These are phyloP conservation scores for Pestalotiopsis sp. DNA, from an alignment of 2,329 filamentous ascomycete genomes.

Conservation along the genomic window DNA sequence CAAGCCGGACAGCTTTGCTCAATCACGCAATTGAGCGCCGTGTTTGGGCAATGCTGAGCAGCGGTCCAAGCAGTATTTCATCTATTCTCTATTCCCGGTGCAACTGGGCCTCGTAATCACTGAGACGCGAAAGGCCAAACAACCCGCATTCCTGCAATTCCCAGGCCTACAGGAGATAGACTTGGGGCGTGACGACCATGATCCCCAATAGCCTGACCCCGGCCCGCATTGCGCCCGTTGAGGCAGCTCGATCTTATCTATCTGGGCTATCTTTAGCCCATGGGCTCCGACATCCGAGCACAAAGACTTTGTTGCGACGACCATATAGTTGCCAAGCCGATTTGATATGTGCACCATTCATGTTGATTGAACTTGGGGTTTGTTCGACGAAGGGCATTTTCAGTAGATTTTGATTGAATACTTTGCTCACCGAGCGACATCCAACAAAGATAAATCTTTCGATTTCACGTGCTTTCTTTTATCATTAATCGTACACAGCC, in stretches of 20 bases:
- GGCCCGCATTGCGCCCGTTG: neutral
- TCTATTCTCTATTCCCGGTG: neutral
- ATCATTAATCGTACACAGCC: neutral
- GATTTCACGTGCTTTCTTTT: neutral
- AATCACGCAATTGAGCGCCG: slow-evolving; percentile 12
- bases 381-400: neutral
- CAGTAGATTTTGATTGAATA: neutral
- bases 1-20: slow-evolving; percentile 8
- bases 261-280: slow-evolving; percentile 6
- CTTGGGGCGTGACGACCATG: neutral
- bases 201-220: neutral
- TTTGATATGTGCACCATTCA: neutral
- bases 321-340: neutral
- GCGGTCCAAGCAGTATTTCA: slow-evolving; percentile 6
- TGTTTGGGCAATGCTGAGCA: slow-evolving; percentile 1
- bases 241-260: slow-evolving; percentile 8
- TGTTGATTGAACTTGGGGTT: neutral
- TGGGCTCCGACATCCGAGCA: neutral
- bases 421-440: neutral
- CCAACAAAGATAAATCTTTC: neutral
- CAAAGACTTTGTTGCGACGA: neutral
- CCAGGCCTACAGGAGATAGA: neutral
- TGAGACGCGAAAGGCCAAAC: neutral
- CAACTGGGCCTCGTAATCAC: slow-evolving; percentile 4
- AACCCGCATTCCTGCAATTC: neutral